Percentiles rank a stretch among this genome's conserved stretches.
phyloP scores from a whole-genome alignment of 106 monocot species.

The Xerophyta viscosa region DNA sequence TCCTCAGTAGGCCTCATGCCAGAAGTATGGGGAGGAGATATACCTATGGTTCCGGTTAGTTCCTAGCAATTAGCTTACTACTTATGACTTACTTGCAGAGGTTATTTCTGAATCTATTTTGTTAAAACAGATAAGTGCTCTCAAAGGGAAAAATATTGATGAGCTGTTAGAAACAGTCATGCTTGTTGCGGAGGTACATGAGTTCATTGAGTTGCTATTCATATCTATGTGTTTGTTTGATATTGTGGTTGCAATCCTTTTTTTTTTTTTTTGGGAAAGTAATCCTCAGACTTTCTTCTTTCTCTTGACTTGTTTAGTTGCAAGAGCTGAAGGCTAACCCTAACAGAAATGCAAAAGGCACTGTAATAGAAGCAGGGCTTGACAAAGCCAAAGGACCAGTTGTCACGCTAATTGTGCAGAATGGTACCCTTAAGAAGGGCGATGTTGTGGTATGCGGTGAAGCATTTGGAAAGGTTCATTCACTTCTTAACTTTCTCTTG shows the following conservation, averaged over 20 bases:
- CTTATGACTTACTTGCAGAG: background rate
- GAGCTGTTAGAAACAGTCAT: conserved; percentile 87
- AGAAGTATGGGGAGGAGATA: conserved; percentile 93
- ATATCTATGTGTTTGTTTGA: conserved; percentile 2
- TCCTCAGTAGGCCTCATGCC: conserved; percentile 84
- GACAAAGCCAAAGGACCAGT: conserved; percentile 86
- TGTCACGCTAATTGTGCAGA: conserved; percentile 86
- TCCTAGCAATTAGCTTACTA: conserved; percentile 2
- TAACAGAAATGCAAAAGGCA: conserved; percentile 87
- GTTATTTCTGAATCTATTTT: conserved; percentile 11
- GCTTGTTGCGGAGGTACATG: conserved; percentile 89
- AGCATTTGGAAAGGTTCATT: conserved; percentile 90
- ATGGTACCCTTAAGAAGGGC: conserved; percentile 84
- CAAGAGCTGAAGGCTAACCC: conserved; percentile 99
- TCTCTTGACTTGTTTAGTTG: conserved; percentile 31
- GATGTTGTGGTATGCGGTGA: conserved; percentile 88
- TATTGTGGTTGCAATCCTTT: background rate
- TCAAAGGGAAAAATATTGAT: conserved; percentile 89
- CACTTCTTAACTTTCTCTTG: background rate
- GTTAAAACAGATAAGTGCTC: conserved; percentile 76
- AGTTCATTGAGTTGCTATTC: background rate
- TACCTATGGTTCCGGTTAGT: conserved; percentile 90
- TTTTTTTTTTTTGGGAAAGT: background rate
- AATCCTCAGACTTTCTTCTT: background rate
- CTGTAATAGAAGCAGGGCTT: conserved; percentile 85